Evolutionary conservation across 306 rosid genomes (phyloP).

Genomic region (Rosa persica): DNA sequence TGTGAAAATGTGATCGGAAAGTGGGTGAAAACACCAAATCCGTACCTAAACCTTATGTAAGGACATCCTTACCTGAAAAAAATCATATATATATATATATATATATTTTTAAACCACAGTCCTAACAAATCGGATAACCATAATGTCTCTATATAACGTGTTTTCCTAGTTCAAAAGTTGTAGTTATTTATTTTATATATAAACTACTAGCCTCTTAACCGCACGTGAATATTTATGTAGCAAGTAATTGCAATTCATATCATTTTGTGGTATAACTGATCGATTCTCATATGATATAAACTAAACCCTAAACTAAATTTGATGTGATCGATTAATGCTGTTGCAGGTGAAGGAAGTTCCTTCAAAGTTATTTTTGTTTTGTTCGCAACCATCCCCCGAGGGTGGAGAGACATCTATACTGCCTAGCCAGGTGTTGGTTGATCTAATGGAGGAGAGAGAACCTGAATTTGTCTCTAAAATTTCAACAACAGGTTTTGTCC

Average conservation of each 20-base stretch:
- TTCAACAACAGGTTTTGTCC: neutral
- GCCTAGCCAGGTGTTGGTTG: neutral
- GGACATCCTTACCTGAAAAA: no score
- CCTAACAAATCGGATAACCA: no score
- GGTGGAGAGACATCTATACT: neutral
- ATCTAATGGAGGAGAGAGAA: neutral
- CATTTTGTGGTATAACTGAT: neutral
- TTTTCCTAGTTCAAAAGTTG: no score
- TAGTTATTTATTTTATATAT: no score
- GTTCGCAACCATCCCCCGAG: neutral
- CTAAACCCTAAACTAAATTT: neutral
- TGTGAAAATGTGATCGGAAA: no score
- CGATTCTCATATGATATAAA: neutral
- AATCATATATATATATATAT: no score
- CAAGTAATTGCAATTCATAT: neutral
- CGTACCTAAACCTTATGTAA: no score
- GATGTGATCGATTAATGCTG: neutral
- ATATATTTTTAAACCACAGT: no score
- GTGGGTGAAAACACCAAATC: no score
- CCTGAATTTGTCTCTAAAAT: neutral
- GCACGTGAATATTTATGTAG: neutral
- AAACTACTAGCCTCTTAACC: no score
- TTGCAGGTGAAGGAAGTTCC: neutral
- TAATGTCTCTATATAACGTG: no score
- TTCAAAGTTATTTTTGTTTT: neutral